Evolutionary conservation across 1,284 basidiomycete species (phyloP), one percentile per base, ranked within the genome.

Genomic region (Athelia psychrophila): DNA sequence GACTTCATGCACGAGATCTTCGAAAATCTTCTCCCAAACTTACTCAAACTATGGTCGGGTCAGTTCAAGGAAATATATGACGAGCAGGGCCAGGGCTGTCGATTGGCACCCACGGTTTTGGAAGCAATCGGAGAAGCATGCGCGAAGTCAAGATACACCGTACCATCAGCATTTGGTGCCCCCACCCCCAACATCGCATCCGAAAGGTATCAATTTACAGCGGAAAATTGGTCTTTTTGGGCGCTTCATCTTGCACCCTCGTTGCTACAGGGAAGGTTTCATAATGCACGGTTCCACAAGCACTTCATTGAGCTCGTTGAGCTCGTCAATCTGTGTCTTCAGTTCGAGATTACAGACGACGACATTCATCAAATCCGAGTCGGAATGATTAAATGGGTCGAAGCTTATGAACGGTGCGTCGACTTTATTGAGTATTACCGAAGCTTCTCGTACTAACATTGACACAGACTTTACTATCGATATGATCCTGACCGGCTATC

Each of bases 1-100:
- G 63, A 71, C 48, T 69, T 69, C 57, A 72, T 72, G 70, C 69
- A 72, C 44, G 58, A 70, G 1, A 53, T 69, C 33, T 69, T 56
- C 54, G 62, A 67, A 53, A 68, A 69, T 47, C 40, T 64, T 2
- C 40, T 66, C 27, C 56, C 54, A 25, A 65, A 67, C 48, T 54
- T 71, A 3, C 53, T 69, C 3, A 42, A 44, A 0, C 59, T 65
- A 1, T 72, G 67, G 64, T 62, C 62, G 0, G 59, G 62, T 0
- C 23, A 56, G 3, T 66, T 56, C 54, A 66, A 64, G 40, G 57
- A 45, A 1, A 56, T 66, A 2, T 56, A 63, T 19, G 30, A 54
- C 3, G 64, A 62, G 0, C 27, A 33, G 1, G 60, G 59, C 9
- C 45, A 54, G n/a, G 68, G 66, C 35, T 30, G 27, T 30, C 8